These are phyloP conservation scores for Samsoniella hepiali DNA, from an alignment of 2,329 filamentous ascomycete species.

Conservation along the genomic window DNA sequence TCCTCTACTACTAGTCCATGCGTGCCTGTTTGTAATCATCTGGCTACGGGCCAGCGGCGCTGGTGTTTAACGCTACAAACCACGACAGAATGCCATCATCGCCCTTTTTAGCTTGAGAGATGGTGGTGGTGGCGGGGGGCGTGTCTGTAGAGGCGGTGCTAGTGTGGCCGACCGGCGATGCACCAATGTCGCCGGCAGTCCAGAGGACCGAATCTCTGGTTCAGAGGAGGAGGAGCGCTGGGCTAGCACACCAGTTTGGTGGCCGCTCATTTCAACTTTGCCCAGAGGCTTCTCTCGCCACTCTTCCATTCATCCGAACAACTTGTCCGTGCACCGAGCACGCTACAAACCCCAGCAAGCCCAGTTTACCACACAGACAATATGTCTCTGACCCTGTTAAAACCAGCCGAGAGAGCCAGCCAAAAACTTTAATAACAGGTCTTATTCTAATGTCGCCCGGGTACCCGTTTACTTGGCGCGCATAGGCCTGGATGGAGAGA, in stretches of 20 bases:
- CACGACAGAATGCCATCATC: slow-evolving; percentile 4
- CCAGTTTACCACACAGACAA: not conserved
- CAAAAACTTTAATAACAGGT: not conserved
- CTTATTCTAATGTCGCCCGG: not conserved
- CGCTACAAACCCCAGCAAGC: not conserved
- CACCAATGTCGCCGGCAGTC: not conserved
- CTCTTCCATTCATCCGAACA: slow-evolving; percentile 16
- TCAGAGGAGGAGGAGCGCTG: not conserved
- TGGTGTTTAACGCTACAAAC: not conserved
- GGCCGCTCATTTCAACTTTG: not conserved
- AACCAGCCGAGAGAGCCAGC: not conserved
- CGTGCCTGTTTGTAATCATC: not conserved
- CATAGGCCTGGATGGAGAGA: too few relatives aligned
- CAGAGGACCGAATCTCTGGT: not conserved
- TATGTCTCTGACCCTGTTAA: not conserved
- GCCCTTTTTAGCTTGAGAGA: not conserved
- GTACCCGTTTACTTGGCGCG: not conserved
- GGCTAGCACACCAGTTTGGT: not conserved
- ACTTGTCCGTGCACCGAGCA: not conserved
- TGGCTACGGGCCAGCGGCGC: not conserved
- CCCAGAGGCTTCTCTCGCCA: not conserved
- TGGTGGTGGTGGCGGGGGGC: not conserved
- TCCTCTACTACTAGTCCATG: not conserved
- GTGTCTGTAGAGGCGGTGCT: slow-evolving; percentile 4
- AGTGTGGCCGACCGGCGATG: not conserved